Conservation (phyloP, 2,329 filamentous ascomycete species). For the Chaetomium strumarium region DNA sequence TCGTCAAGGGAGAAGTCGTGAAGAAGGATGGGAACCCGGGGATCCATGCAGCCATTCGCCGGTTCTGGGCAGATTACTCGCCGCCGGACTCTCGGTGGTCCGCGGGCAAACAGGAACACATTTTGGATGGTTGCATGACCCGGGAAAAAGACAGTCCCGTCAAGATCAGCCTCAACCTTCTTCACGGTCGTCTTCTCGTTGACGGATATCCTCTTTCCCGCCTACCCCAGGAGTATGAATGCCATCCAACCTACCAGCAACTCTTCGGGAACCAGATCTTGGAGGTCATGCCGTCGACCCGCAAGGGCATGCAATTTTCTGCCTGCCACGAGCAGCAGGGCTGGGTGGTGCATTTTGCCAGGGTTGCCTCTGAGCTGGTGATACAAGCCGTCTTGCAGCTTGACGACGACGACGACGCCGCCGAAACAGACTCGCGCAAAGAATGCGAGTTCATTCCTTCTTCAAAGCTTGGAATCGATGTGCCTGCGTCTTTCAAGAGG, state of each 20-base stretch:
- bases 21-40: conserved; percentile 9
- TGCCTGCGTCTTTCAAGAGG: conserved; percentile 15
- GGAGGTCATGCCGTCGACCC: conserved; percentile 38
- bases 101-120: neutral
- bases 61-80: conserved; percentile 27
- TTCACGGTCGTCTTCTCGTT: conserved; percentile 48
- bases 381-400: conserved; percentile 4
- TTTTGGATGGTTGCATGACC: neutral
- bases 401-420: too few species aligned
- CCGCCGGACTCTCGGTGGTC: conserved; percentile 24
- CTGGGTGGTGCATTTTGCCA: conserved; percentile 34
- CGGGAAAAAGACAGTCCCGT: conserved; percentile 9
- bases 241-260: conserved; percentile 33
- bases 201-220: conserved; percentile 44
- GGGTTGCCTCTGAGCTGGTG: conserved; percentile 27
- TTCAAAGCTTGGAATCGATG: conserved; percentile 7
- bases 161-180: conserved; percentile 41
- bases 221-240: conserved; percentile 41
- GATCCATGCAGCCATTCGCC: conserved; percentile 26
- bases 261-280: conserved; percentile 40
- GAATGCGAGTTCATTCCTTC: conserved; percentile 30
- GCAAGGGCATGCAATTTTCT: conserved; percentile 37
- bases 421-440: too few species aligned
- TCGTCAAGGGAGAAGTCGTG: conserved; percentile 19
- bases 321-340: conserved; percentile 29